Evolutionary conservation across 257 asterid genomes (phyloP).

Genomic region (Paraleonurus japonicus): DNA sequence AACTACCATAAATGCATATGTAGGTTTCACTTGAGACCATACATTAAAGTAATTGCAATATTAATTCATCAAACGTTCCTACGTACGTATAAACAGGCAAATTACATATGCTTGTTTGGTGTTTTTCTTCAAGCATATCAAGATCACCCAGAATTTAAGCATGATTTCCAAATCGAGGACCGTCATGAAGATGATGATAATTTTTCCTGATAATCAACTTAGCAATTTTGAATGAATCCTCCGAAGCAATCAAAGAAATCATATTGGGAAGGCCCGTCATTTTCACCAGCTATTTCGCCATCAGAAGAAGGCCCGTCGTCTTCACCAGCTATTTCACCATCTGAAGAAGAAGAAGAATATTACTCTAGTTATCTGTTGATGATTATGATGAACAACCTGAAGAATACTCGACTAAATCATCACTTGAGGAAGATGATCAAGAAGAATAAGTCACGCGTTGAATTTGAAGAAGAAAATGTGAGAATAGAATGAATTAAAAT

Average conservation of each 20-base stretch:
- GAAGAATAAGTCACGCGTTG: not conserved
- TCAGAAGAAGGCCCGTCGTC: not conserved
- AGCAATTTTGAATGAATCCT: not conserved
- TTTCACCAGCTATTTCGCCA: not conserved
- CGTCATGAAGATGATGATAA: not conserved
- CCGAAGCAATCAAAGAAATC: not conserved
- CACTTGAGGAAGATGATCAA: not conserved
- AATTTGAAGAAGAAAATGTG: not conserved
- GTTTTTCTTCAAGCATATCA: too few relatives aligned
- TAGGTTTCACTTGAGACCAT: not conserved
- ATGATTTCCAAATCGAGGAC: not conserved
- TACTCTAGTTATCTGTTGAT: not conserved
- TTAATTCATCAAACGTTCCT: not conserved
- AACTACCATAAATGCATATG: not conserved
- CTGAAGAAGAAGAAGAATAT: not conserved
- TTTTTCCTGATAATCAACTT: not conserved
- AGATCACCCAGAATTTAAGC: not conserved
- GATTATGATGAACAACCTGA: not conserved
- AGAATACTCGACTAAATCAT: not conserved
- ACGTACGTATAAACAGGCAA: not conserved
- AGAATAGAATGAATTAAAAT: not conserved
- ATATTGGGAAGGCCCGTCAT: not conserved
- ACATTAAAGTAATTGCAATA: not conserved
- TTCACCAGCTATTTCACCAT: not conserved
- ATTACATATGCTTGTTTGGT: not conserved